phyloP scores from a whole-genome alignment of 2,329 filamentous ascomycete genomes.

The Hortaea werneckii region DNA sequence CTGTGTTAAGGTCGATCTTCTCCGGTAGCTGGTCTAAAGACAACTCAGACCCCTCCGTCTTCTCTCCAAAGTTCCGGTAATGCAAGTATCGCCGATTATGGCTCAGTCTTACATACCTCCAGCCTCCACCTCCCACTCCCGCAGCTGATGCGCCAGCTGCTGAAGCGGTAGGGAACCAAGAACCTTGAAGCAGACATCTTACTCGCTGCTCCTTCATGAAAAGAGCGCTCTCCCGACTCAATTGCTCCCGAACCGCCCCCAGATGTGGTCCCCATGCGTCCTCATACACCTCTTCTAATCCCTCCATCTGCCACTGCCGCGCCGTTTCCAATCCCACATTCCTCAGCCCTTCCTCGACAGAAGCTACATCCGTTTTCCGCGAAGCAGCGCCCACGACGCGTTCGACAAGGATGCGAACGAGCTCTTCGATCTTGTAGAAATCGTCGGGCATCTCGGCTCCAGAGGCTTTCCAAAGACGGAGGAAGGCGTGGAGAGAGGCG shows the following conservation, averaged over 20 bases:
- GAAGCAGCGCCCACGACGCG: slow-evolving; percentile 75
- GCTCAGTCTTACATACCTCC: slow-evolving; percentile 79
- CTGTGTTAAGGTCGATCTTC: slow-evolving; percentile 75
- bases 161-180: slow-evolving; percentile 68
- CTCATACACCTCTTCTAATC: slow-evolving; percentile 83
- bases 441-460: slow-evolving; percentile 67
- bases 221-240: slow-evolving; percentile 82
- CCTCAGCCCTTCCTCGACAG: slow-evolving; percentile 79
- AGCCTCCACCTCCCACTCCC: slow-evolving; percentile 27
- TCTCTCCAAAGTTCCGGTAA: slow-evolving; percentile 66
- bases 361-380: slow-evolving; percentile 71
- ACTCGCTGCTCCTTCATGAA: slow-evolving; percentile 97
- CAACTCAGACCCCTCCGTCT: slow-evolving; percentile 40
- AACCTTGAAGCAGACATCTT: slow-evolving; percentile 74
- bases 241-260: slow-evolving; percentile 76
- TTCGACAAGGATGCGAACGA: slow-evolving; percentile 81
- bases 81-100: slow-evolving; percentile 86
- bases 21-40: slow-evolving; percentile 65
- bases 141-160: slow-evolving; percentile 32
- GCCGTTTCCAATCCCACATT: slow-evolving; percentile 72
- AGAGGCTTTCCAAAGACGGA: slow-evolving; percentile 85
- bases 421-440: slow-evolving; percentile 85
- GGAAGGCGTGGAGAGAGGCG: slow-evolving; percentile 74
- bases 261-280: slow-evolving; percentile 90
- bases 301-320: slow-evolving; percentile 83